Base-by-base conservation (phyloP, 1,139 yeast genomes). In the Saccharomycopsis hybrid region DNA sequence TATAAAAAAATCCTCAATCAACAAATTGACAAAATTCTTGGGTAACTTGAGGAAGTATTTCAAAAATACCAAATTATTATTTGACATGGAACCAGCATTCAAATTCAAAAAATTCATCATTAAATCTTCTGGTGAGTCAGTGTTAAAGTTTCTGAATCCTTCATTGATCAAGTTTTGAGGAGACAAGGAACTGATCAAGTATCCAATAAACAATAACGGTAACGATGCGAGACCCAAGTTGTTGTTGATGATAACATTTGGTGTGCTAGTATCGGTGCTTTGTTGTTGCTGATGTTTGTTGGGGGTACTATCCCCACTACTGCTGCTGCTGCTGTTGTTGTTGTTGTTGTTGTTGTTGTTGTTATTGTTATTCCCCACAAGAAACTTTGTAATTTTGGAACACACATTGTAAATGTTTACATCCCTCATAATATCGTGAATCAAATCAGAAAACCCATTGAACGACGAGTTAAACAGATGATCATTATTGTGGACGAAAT, bases 181-280 rank as follows among this genome's bases (percentile, higher is more conserved):
- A 25, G 47, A 38, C 37, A 52, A 43, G 8, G 52, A 49, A 30
- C 48, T 46, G 35, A 53, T 51, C 45, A 53, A 49, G 30, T 49
- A 51, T 0, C 62, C 60, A 28, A 59, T 47, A 43, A 59, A 58
- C 3, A 59, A 36, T 29, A 59, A 29, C 1, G 62, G 62, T 9
- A 59, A 40, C 1, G 55, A 43, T 4, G 55, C 47, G 3, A 59
- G 30, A 1, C 61, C 62, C 36, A 59, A 40, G 47, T 59, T 59
- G 48, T 59, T 59, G 46, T 58, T 58, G 4, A 59, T 50, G 2
- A 46, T 41, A 24, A 51, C 49, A 18, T 18, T 18, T 18, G 18
- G 18, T 18, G 18, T 18, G 18, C 18, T 18, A 18, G 18, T 18
- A 18, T 18, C 36, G n/a, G 36, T n/a, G n/a, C 11, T 32, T 32